Evolutionary conservation across 179 eudicot species (phyloP).

Genomic region (Silene coronaria): DNA sequence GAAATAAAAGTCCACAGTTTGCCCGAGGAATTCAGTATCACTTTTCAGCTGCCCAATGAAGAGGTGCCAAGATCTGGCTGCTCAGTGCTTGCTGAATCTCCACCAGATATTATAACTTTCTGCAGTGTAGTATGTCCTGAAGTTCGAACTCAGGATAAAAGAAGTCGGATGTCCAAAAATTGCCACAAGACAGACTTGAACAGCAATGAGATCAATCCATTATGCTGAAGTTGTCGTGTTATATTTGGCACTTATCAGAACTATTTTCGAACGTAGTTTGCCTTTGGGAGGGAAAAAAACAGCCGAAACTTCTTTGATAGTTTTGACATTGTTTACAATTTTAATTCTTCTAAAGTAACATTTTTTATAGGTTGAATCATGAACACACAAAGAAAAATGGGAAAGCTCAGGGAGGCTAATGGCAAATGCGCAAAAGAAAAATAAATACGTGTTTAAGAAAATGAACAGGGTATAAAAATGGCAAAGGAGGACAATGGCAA

Average conservation of each 20-base stretch:
- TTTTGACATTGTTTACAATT: not conserved
- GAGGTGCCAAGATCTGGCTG: slow-evolving; percentile 3
- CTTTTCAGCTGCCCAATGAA: not conserved
- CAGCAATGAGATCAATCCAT: not conserved
- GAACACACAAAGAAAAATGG: not conserved
- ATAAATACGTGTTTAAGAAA: too few species aligned
- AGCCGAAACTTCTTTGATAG: not conserved
- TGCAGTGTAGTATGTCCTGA: not conserved
- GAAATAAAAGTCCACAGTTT: slow-evolving; percentile 18
- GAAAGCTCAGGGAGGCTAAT: not conserved
- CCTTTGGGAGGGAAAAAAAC: not conserved
- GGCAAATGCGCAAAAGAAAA: too few species aligned
- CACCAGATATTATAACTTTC: not conserved
- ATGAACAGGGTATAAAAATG: not conserved
- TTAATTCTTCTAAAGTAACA: not conserved
- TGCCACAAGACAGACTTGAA: not conserved
- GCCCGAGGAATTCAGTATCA: not conserved
- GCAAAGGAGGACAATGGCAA: not conserved
- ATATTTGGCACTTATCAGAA: not conserved
- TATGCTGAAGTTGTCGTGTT: not conserved
- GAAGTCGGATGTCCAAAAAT: not conserved
- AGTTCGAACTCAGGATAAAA: not conserved
- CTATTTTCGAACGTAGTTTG: not conserved
- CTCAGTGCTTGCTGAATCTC: slow-evolving; percentile 8
- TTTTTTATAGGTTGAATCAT: not conserved